Base-by-base conservation (phyloP, 257 asterid genomes). In the Solanum habrochaites region DNA sequence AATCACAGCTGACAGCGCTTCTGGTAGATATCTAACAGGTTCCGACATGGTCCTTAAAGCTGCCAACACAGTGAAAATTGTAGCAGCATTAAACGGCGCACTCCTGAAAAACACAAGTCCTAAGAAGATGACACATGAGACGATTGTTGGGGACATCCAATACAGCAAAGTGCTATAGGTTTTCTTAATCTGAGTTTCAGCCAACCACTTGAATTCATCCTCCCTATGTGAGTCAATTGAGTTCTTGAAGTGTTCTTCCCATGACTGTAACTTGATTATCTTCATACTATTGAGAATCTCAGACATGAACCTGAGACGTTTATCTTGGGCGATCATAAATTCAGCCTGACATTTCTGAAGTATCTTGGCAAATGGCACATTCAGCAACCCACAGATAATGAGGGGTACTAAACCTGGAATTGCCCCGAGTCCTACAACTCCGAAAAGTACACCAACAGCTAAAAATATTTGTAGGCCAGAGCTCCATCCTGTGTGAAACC, bases 201-300 rank as follows among this genome's bases (percentile, higher is more conserved):
- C 67, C 89, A 95, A 64, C 98, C 98, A 95, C 60, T 94, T 92
- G 71, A 93, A 93, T 86, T 95, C 98, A 42, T 40, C 88, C 40
- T 62, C 82, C 77, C 98, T 90, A n/a, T 78, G 91, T 10, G 93
- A 90, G 43, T 91, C 93, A 8, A 93, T 87, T 87, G 90, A 13
- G 86, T 64, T 89, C 92, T 92, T 94, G 91, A 94, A 95, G 25
- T 95, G 91, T 78, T 92, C 91, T 82, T 95, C 98, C 98, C 98
- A 95, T 1, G 98, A 94, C 71, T 93, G 98, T 90, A 94, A 83
- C 93, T 95, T 95, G 47, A 95, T 92, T 81, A 95, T 92, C 84
- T 95, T 95, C 94, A 95, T 95, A 88, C 86, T 94, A 90, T 95
- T 95, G 60, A 95, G 93, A 83, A 94, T 93, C 86, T 95, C 98